Evolutionary conservation across 2,329 filamentous ascomycete genomes (phyloP).

Genomic region (Kalaharituber pfeilii): DNA sequence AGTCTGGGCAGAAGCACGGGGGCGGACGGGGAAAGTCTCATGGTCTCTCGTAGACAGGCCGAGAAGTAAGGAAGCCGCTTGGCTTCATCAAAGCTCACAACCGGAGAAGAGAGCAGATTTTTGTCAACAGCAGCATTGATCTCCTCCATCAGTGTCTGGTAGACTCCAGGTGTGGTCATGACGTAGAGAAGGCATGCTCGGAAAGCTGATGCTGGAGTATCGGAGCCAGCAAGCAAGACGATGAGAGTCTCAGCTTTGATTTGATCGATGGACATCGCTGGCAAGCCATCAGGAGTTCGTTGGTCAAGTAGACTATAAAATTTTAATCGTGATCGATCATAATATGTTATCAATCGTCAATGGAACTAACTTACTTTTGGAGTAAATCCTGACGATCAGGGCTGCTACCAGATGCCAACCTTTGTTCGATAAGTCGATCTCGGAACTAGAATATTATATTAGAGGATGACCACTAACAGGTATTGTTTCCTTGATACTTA

Average conservation of each 20-base stretch:
- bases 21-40: slow-evolving; percentile 23
- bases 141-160: slow-evolving; percentile 33
- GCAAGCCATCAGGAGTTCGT: background rate
- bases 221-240: slow-evolving; percentile 30
- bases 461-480: background rate
- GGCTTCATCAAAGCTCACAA: slow-evolving; percentile 16
- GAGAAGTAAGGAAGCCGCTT: slow-evolving; percentile 25
- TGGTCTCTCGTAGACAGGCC: slow-evolving; percentile 26
- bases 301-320: slow-evolving; percentile 4
- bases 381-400: slow-evolving; percentile 36
- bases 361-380: slow-evolving; percentile 34
- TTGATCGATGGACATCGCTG: slow-evolving; percentile 7
- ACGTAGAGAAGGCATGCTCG: slow-evolving; percentile 33
- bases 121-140: slow-evolving; percentile 29
- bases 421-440: slow-evolving; percentile 35
- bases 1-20: slow-evolving; percentile 23
- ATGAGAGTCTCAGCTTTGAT: slow-evolving; percentile 21
- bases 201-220: slow-evolving; percentile 37
- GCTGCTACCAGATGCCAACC: slow-evolving; percentile 31
- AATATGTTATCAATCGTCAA: too few relatives aligned
- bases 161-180: slow-evolving; percentile 28
- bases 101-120: slow-evolving; percentile 17
- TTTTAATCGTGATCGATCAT: too few relatives aligned
- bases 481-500: background rate
- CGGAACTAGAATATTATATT: slow-evolving; percentile 32